Percentiles rank a stretch among this genome's conserved stretches.
These are phyloP conservation scores for Fusarium veterinarium DNA, from an alignment of 2,329 filamentous ascomycete genomes.

Conservation along the genomic window DNA sequence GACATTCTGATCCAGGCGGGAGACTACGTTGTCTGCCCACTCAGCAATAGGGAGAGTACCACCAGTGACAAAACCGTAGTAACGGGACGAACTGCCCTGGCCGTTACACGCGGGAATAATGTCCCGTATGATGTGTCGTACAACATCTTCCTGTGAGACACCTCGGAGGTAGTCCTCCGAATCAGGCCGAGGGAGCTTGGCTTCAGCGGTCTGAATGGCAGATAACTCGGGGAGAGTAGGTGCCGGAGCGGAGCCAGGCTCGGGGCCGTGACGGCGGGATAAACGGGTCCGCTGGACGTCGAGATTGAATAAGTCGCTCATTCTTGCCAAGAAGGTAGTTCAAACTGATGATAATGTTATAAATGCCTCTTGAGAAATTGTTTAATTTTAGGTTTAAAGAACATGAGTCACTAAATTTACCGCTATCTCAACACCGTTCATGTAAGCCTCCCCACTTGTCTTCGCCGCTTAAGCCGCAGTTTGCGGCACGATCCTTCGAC, in stretches of 20 bases:
- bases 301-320: slow-evolving; percentile 44
- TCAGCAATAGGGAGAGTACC: slow-evolving; percentile 82
- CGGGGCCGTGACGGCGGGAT: slow-evolving; percentile 29
- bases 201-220: slow-evolving; percentile 52
- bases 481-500: slow-evolving; percentile 7
- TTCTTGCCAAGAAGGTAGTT: slow-evolving; percentile 10
- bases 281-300: slow-evolving; percentile 42
- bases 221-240: slow-evolving; percentile 54
- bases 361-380: too few species aligned
- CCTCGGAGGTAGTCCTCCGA: slow-evolving; percentile 49
- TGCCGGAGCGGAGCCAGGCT: slow-evolving; percentile 28
- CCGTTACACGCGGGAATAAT: slow-evolving; percentile 73
- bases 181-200: slow-evolving; percentile 52
- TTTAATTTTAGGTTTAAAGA: background rate
- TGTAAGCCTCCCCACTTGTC: slow-evolving; percentile 15
- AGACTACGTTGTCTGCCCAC: slow-evolving; percentile 86
- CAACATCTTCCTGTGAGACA: slow-evolving; percentile 44
- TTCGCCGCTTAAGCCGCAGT: slow-evolving; percentile 27
- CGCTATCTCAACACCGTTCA: background rate
- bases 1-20: slow-evolving; percentile 84
- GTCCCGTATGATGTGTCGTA: slow-evolving; percentile 57
- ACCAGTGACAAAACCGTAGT: slow-evolving; percentile 92
- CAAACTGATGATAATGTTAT: background rate
- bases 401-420: background rate
- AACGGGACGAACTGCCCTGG: slow-evolving; percentile 72